These are phyloP conservation scores for Pseudogymnoascus pannorum DNA, from an alignment of 2,329 filamentous ascomycete genomes.

Conservation along the genomic window DNA sequence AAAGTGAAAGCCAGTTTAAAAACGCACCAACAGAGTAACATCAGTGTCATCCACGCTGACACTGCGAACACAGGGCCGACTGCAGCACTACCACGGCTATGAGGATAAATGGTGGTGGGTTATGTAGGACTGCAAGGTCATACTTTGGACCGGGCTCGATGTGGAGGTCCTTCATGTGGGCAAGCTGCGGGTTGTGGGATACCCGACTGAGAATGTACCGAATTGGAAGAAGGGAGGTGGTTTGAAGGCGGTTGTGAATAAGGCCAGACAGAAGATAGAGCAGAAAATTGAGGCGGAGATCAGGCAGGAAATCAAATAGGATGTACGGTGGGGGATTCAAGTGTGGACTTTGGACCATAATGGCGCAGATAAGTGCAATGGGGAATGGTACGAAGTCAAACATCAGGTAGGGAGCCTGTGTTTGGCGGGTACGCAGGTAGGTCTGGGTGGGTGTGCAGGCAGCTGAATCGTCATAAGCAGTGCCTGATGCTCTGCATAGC, in stretches of 20 bases:
- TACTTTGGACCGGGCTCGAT: neutral
- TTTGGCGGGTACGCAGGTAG: neutral
- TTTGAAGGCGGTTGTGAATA: neutral
- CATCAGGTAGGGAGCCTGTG: neutral
- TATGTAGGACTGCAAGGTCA: neutral
- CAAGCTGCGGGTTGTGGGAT: neutral
- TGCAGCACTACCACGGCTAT: neutral
- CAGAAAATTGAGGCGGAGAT: neutral
- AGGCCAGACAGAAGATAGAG: neutral
- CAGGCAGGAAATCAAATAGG: neutral
- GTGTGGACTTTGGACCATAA: neutral
- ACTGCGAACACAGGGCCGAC: neutral
- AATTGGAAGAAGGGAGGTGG: neutral
- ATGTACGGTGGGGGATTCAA: too few relatives aligned
- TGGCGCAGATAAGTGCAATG: neutral
- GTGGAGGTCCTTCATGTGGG: neutral
- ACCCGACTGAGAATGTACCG: neutral
- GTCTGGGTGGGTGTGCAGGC: neutral
- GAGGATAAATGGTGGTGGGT: slow-evolving; percentile 2
- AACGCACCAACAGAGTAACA: neutral
- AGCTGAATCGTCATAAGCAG: neutral
- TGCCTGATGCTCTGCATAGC: neutral
- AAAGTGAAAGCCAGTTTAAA: neutral
- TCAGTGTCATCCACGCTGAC: neutral
- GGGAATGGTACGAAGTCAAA: neutral